phyloP scores from a whole-genome alignment of 148 eudicot genomes.

The Cornus controversa region DNA sequence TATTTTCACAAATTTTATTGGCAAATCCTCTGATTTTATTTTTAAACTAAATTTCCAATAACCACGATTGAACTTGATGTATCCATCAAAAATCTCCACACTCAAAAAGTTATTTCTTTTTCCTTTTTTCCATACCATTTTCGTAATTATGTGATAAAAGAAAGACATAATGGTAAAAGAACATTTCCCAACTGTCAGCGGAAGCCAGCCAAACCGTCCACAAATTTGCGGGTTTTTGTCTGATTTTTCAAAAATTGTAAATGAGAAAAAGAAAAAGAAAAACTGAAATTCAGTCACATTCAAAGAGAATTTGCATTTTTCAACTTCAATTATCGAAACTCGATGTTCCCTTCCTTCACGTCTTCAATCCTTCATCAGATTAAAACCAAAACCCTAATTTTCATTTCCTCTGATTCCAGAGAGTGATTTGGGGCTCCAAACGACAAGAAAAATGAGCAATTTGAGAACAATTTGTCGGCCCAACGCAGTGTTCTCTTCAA shows the following conservation, averaged over 20 bases:
- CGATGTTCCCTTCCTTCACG: conserved; percentile 20
- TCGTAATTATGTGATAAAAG: not conserved
- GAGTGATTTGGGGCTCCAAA: not conserved
- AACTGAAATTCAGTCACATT: not conserved
- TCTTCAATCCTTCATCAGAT: conserved; percentile 7
- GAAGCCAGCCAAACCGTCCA: not conserved
- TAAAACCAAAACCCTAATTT: not conserved
- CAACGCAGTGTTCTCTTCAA: conserved; percentile 53
- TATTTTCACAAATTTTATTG: no score
- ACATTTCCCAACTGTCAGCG: not conserved
- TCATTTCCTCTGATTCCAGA: not conserved
- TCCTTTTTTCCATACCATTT: not conserved
- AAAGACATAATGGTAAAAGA: not conserved
- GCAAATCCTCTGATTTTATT: no score
- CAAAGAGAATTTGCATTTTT: not conserved
- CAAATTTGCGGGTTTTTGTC: not conserved
- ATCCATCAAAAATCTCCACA: no score
- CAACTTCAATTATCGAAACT: not conserved
- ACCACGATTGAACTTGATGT: no score
- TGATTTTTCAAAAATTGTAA: no score
- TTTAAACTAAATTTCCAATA: no score
- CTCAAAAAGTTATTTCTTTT: no score
- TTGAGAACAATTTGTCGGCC: conserved; percentile 62
- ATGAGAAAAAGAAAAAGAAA: not conserved
- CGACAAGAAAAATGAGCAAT: conserved; percentile 46